These are phyloP conservation scores for Botrytis elliptica DNA, from an alignment of 2,329 filamentous ascomycete genomes.

Conservation along the genomic window DNA sequence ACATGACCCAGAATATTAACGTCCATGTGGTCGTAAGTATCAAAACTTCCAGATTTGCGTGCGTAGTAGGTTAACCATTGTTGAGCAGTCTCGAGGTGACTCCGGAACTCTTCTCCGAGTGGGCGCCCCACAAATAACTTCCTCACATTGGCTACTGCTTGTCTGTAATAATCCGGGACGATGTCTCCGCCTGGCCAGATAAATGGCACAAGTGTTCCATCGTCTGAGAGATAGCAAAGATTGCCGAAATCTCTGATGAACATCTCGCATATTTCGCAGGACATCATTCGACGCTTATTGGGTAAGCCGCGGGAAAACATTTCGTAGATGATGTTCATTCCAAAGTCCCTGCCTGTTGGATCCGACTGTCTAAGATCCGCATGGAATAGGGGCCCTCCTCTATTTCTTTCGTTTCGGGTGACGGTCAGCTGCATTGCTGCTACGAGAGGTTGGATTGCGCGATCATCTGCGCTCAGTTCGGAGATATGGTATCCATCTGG, in stretches of 20 bases:
- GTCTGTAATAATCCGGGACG: conserved; percentile 10
- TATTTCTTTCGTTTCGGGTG: background rate
- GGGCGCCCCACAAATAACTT: conserved; percentile 12
- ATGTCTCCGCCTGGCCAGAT: conserved; percentile 13
- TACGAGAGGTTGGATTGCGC: conserved; percentile 9
- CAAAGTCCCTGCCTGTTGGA: background rate
- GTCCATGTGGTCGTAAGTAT: conserved; percentile 1
- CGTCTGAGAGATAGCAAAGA: background rate
- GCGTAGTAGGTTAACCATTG: background rate
- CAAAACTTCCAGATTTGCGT: background rate
- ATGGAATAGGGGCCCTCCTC: conserved; percentile 1
- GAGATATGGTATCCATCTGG: conserved; percentile 8
- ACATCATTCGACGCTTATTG: background rate
- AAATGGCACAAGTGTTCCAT: conserved; percentile 5
- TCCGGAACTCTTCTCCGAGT: background rate
- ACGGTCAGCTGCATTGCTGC: background rate
- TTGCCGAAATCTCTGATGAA: conserved; percentile 9
- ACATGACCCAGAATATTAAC: background rate
- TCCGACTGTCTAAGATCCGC: conserved; percentile 7
- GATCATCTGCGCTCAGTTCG: conserved; percentile 1
- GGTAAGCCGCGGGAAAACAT: conserved; percentile 8
- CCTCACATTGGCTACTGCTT: background rate
- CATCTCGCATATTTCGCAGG: conserved; percentile 12
- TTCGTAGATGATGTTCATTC: conserved; percentile 7
- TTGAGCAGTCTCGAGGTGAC: background rate